Percentiles rank a stretch among this genome's conserved stretches.
Conservation (phyloP, 1,139 yeast species). For the Arxiozyma heterogenica region DNA sequence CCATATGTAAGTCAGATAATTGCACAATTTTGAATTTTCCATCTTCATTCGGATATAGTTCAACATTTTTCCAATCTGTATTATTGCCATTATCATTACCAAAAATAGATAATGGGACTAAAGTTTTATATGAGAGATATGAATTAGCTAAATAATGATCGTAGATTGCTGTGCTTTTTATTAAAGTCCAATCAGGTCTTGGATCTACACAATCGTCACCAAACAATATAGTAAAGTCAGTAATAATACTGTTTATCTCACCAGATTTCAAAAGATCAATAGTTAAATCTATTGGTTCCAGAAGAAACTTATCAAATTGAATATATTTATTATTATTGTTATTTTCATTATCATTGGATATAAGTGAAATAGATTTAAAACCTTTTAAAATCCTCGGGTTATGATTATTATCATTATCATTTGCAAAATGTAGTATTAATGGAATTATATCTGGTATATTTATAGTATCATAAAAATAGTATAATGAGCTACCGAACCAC, state of each 20-base stretch:
- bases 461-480: conserved; percentile 16
- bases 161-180: conserved; percentile 26
- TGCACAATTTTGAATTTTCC: conserved; percentile 69
- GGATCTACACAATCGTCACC: conserved; percentile 74
- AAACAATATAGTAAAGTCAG: conserved; percentile 53
- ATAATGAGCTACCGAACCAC: conserved; percentile 21
- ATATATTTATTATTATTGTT: neutral
- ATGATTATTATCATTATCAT: neutral
- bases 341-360: neutral
- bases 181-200: conserved; percentile 56
- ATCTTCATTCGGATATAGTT: conserved; percentile 16
- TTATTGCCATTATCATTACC: neutral
- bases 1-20: conserved; percentile 77
- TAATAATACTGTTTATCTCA: conserved; percentile 2
- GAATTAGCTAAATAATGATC: conserved; percentile 3
- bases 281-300: conserved; percentile 1
- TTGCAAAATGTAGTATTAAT: neutral
- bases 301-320: neutral
- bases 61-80: neutral
- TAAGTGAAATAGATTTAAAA: neutral
- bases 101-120: neutral
- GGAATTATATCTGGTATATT: conserved; percentile 5
- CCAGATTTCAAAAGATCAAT: neutral
- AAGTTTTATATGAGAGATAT: neutral
- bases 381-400: neutral